Evolutionary conservation across 2,329 filamentous ascomycete genomes (phyloP), one percentile per base, ranked within the genome.

Genomic region (Neofusicoccum ribis): DNA sequence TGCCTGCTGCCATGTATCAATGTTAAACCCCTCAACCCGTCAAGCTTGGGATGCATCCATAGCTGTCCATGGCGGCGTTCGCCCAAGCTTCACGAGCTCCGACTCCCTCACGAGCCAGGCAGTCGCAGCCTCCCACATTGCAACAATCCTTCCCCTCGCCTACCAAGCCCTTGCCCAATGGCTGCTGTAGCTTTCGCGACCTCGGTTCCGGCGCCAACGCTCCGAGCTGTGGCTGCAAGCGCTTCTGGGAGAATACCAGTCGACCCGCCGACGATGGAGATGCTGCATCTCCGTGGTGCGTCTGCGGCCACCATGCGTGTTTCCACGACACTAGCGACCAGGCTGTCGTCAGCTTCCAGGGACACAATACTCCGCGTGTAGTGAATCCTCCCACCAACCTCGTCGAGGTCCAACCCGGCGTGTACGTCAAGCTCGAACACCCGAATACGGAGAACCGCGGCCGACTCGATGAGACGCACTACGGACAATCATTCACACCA

Each of bases 261-360:
- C 67, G 41, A 12, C 14, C 60, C 3, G 37, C 46, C n/a, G 51
- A 34, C 41, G 74, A 72, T 58, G 72, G 12, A 67, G 68, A 67
- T 73, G 69, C 59, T 68, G 23, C 79, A 43, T 70, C 72, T 68
- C 75, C 80, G 2, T 80, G 72, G 74, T 86, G 84, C 73, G 80
- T 83, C 64, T 86, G 84, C 69, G 82, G 82, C 46, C 84, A 86
- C 72, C 84, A 86, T 78, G 83, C 84, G 6, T 86, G 84, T 72
- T 86, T 82, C 71, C 84, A 86, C 74, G 74, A 79, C 36, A 69
- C 31, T n/a, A 31, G 27, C 31, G 50, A 44, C 17, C 49, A 11
- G 23, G 37, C 47, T 34, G 27, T 11, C 60, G 65, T 27, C 47
- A 31, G 12, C 17, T 37, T 17, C 5, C 47, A 36, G 14, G 23